A percentile compares a stretch with the other conserved stretches of the same genome.
Conservation (phyloP, 2,329 filamentous ascomycete genomes). For the Akanthomyces muscarius region DNA sequence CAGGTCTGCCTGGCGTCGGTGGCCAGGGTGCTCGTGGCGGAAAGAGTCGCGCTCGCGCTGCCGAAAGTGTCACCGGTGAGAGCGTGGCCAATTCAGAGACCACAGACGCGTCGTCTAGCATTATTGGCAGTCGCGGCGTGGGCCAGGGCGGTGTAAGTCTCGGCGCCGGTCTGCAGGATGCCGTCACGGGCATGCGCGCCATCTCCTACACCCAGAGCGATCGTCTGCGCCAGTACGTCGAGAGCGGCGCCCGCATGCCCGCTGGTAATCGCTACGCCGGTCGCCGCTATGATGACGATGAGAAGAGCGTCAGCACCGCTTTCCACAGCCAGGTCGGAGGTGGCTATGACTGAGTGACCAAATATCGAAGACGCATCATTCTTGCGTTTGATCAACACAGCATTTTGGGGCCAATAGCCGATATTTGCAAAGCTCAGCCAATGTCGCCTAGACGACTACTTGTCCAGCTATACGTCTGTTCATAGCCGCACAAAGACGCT, state of each 20-base stretch:
- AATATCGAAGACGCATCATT: background rate
- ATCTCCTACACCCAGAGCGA: conserved; percentile 62
- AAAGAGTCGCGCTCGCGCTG: conserved; percentile 62
- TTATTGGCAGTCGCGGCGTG: conserved; percentile 69
- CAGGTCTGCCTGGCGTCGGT: conserved; percentile 65
- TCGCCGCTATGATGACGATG: conserved; percentile 80
- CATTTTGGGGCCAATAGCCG: background rate
- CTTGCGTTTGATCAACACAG: background rate
- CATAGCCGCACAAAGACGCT: background rate
- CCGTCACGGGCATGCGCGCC: conserved; percentile 60
- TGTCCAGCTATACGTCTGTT: background rate
- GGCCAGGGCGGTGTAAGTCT: conserved; percentile 87
- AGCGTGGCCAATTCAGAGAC: conserved; percentile 88
- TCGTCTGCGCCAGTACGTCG: conserved; percentile 89
- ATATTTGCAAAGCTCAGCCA: conserved; percentile 1
- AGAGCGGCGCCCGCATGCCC: conserved; percentile 70
- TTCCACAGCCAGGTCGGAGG: conserved; percentile 91
- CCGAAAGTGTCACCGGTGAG: conserved; percentile 83
- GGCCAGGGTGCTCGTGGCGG: conserved; percentile 56
- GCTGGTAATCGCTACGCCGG: conserved; percentile 65
- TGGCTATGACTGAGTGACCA: conserved; percentile 46
- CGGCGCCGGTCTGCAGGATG: conserved; percentile 70
- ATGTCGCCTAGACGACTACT: background rate
- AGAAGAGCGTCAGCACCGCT: conserved; percentile 91
- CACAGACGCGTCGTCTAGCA: conserved; percentile 76